phyloP scores from a whole-genome alignment of 805 yeast species.

The Wickerhamiella allomyrinae region DNA sequence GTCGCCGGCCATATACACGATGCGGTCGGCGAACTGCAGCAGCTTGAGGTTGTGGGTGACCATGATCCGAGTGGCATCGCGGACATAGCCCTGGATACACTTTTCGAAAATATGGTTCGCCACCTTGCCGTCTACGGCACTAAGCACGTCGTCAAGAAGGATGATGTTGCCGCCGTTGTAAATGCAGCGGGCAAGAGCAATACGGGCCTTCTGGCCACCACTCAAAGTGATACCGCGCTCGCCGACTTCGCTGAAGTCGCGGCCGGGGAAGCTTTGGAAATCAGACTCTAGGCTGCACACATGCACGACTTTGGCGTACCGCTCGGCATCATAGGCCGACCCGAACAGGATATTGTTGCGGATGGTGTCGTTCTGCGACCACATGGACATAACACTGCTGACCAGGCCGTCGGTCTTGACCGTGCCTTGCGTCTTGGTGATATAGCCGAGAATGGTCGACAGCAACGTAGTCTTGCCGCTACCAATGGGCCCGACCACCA shows the following conservation, averaged over 20 bases:
- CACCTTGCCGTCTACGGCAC: slow-evolving; percentile 82
- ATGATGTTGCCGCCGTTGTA: slow-evolving; percentile 52
- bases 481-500: slow-evolving; percentile 70
- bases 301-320: slow-evolving; percentile 40
- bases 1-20: slow-evolving; percentile 50
- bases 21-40: slow-evolving; percentile 51
- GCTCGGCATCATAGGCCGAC: slow-evolving; percentile 31
- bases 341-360: slow-evolving; percentile 67
- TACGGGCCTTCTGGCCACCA: slow-evolving; percentile 86
- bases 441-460: slow-evolving; percentile 56
- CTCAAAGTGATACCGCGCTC: slow-evolving; percentile 79
- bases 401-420: slow-evolving; percentile 41
- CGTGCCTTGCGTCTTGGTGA: slow-evolving; percentile 42
- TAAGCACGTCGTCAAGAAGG: slow-evolving; percentile 64
- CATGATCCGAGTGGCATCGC: slow-evolving; percentile 48
- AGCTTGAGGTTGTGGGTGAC: slow-evolving; percentile 78
- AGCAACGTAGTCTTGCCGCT: slow-evolving; percentile 68
- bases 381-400: slow-evolving; percentile 49
- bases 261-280: slow-evolving; percentile 50
- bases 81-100: slow-evolving; percentile 48
- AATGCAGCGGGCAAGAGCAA: slow-evolving; percentile 69
- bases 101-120: slow-evolving; percentile 61
- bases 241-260: slow-evolving; percentile 64
- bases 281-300: slow-evolving; percentile 59
- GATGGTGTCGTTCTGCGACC: slow-evolving; percentile 75